Conservation (phyloP, 2,329 filamentous ascomycete species). For the Diaporthe sp. region DNA sequence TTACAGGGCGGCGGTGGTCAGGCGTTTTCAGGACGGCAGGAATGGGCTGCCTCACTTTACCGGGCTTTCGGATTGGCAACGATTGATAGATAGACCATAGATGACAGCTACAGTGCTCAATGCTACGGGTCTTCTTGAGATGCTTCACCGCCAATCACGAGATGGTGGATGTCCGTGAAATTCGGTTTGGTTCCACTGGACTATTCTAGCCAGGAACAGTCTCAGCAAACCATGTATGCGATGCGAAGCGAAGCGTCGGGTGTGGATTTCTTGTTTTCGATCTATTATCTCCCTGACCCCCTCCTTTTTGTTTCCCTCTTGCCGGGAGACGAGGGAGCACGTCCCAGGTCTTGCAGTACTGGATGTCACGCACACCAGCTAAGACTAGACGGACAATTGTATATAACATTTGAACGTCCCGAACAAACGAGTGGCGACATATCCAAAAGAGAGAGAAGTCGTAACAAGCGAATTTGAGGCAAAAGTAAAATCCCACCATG, state of each 20-base stretch:
- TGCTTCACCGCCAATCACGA: not conserved
- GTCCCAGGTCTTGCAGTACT: not conserved
- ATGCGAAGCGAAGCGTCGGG: too few species aligned
- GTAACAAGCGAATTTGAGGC: not conserved
- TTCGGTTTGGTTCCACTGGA: too few species aligned
- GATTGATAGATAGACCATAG: constrained; percentile 21
- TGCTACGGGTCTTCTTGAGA: constrained; percentile 9
- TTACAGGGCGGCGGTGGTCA: constrained; percentile 8
- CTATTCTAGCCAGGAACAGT: not conserved
- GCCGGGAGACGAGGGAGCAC: not conserved
- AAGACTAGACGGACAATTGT: too few species aligned
- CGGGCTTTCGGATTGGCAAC: not conserved
- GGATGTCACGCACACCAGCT: not conserved
- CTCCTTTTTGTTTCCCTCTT: not conserved
- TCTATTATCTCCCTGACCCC: not conserved
- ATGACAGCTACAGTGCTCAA: constrained; percentile 27
- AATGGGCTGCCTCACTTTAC: not conserved
- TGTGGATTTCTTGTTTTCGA: not conserved
- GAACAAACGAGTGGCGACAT: not conserved
- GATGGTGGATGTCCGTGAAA: not conserved
- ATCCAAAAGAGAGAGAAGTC: not conserved
- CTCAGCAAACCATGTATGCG: not conserved
- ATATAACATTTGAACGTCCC: not conserved
- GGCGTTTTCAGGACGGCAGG: constrained; percentile 26
- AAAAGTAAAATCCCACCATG: too few species aligned